Percentiles rank a stretch among this genome's conserved stretches.
phyloP scores from a whole-genome alignment of 2,329 filamentous ascomycete genomes.

The Pezicula carpinea region DNA sequence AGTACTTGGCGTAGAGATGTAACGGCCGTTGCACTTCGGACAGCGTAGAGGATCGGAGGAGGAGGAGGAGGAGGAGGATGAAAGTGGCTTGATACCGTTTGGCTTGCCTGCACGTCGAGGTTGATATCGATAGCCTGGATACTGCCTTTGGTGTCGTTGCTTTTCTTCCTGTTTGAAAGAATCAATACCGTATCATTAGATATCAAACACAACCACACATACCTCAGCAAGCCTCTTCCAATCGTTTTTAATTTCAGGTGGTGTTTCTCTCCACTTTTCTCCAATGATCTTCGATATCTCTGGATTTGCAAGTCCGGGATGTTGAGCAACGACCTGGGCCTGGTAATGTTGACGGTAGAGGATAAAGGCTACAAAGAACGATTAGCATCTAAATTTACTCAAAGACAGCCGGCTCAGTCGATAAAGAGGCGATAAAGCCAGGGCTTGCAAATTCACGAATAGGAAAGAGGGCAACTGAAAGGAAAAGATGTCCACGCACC shows the following conservation, averaged over 20 bases:
- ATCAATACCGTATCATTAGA: background rate
- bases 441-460: background rate
- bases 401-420: slow-evolving; percentile 7
- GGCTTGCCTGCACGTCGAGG: slow-evolving; percentile 42
- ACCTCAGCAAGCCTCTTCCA: slow-evolving; percentile 90
- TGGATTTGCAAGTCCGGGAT: slow-evolving; percentile 89
- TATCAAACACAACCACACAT: slow-evolving; percentile 14
- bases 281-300: slow-evolving; percentile 98
- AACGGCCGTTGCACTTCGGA: slow-evolving; percentile 62
- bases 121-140: slow-evolving; percentile 92
- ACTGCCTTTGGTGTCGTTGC: slow-evolving; percentile 78
- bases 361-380: slow-evolving; percentile 73
- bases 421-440: background rate
- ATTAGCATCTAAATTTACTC: slow-evolving; percentile 24
- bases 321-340: slow-evolving; percentile 69
- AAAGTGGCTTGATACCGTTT: slow-evolving; percentile 11
- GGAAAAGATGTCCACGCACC: slow-evolving; percentile 43
- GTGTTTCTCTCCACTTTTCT: slow-evolving; percentile 74
- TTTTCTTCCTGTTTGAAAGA: slow-evolving; percentile 67
- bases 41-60: slow-evolving; percentile 54
- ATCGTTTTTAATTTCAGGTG: slow-evolving; percentile 68
- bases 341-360: slow-evolving; percentile 94
- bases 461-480: slow-evolving; percentile 16
- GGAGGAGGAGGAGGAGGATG: slow-evolving; percentile 25
- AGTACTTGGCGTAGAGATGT: slow-evolving; percentile 29